phyloP scores from a whole-genome alignment of 257 asterid genomes.

The Nicotiana undulata region DNA sequence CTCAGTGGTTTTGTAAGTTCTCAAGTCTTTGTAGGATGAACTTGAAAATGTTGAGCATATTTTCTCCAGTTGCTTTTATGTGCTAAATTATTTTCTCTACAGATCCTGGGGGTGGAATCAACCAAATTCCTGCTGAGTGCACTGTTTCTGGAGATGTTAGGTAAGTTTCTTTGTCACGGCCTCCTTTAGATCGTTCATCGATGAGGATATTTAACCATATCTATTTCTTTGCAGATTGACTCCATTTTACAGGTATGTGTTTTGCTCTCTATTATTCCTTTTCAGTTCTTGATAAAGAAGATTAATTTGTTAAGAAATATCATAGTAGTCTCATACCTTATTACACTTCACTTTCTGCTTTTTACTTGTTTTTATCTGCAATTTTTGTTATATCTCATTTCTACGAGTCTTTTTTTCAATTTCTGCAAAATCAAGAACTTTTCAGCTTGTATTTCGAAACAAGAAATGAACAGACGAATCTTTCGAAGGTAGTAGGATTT shows the following conservation, averaged over 20 bases:
- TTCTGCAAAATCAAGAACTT: neutral
- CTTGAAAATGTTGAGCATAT: neutral
- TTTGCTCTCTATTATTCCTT: neutral
- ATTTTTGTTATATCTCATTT: neutral
- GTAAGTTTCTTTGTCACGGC: slow-evolving; percentile 25
- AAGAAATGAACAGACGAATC: neutral
- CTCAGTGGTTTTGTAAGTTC: slow-evolving; percentile 89
- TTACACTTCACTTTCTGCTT: neutral
- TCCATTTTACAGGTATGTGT: slow-evolving; percentile 77
- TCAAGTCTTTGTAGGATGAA: slow-evolving; percentile 4
- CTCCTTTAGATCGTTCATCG: slow-evolving; percentile 10
- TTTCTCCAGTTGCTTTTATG: slow-evolving; percentile 1
- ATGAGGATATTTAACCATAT: slow-evolving; percentile 20
- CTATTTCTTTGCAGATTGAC: slow-evolving; percentile 67
- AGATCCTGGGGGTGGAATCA: slow-evolving; percentile 99
- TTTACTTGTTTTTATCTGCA: neutral
- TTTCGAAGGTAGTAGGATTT: neutral
- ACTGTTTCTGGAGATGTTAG: slow-evolving; percentile 91
- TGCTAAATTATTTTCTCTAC: slow-evolving; percentile 12
- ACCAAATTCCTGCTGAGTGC: slow-evolving; percentile 92
- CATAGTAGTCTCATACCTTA: neutral
- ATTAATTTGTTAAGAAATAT: neutral
- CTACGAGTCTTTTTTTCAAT: neutral
- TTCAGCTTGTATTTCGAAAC: neutral
- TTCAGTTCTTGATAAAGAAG: neutral